Base-by-base conservation (phyloP, 257 asterid species). In the Avicennia marina region DNA sequence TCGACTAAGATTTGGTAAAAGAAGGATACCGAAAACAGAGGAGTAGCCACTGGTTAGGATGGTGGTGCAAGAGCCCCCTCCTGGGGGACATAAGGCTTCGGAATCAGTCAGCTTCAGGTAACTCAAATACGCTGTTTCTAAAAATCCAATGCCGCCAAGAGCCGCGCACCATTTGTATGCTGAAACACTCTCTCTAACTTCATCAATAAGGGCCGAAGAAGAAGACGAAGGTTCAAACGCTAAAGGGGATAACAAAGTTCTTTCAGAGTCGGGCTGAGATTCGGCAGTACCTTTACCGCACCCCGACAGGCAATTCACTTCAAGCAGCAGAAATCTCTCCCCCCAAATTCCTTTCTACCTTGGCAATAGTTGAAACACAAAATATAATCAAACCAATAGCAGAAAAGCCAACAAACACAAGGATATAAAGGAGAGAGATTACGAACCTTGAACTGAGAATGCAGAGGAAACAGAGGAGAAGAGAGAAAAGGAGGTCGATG, bases 121-220 rank as follows among this genome's bases (percentile, higher is more conserved):
- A 26, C 85, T 87, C 85, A 91, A 80, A 72, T 91, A 91, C 7
- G 86, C 72, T 2, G 98, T 87, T 71, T 91, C 98, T 46, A 91
- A 60, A 54, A 87, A 83, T 29, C 98, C 98, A 39, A 91, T 32
- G 17, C 84, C 90, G 29, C 96, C 98, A n/a, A 91, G 85, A 36
- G 71, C 91, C 45, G 85, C 90, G 55, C 78, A 77, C 94, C 87
- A 85, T 56, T 58, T 75, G 67, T 76, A 87, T 19, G 84, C 69
- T 48, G 95, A 68, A 64, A 71, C 62, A 74, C 56, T 66, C 7
- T 24, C 76, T n/a, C 29, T 45, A 11, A 15, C 74, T 21, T 39
- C 62, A 22, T 22, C 69, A 41, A 17, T 57, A 62, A 15, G 16
- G 27, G 47, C 27, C 7, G 79, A 65, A 22, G 76, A 58, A 3